phyloP scores from a whole-genome alignment of 371 early-diverging fungal species.

The Mortierella sp. region DNA sequence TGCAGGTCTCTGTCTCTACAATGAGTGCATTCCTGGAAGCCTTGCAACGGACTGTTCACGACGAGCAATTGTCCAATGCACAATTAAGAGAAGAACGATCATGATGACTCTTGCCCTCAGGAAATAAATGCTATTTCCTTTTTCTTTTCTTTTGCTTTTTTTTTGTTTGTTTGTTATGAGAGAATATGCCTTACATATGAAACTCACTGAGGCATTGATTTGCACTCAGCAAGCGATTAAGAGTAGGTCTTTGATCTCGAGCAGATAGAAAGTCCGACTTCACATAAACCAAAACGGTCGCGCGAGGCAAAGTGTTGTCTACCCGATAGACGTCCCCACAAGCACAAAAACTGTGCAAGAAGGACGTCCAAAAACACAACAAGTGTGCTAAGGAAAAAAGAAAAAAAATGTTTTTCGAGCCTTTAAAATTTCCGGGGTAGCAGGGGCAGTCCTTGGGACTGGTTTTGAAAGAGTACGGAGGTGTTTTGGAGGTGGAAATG shows the following conservation, averaged over 20 bases:
- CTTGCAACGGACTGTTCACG: background rate
- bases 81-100: background rate
- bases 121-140: background rate
- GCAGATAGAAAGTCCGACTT: constrained; percentile 57
- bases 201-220: constrained; percentile 56
- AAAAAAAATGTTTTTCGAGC: background rate
- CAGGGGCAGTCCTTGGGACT: background rate
- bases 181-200: constrained; percentile 53
- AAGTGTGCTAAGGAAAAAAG: constrained; percentile 12
- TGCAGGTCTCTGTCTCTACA: constrained; percentile 23
- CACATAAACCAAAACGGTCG: constrained; percentile 54
- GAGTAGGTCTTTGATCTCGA: constrained; percentile 53
- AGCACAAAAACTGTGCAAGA: constrained; percentile 58
- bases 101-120: background rate
- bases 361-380: constrained; percentile 25
- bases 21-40: constrained; percentile 17
- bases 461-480: background rate
- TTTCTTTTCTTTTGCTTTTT: background rate
- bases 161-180: background rate
- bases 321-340: constrained; percentile 44
- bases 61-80: background rate
- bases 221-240: constrained; percentile 59
- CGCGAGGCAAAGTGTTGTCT: constrained; percentile 56
- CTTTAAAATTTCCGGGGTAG: background rate
- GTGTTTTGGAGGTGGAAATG: background rate